Evolutionary conservation across 2,329 filamentous ascomycete genomes (phyloP), one percentile per base, ranked within the genome.

Genomic region (Clonostachys rhizophaga): DNA sequence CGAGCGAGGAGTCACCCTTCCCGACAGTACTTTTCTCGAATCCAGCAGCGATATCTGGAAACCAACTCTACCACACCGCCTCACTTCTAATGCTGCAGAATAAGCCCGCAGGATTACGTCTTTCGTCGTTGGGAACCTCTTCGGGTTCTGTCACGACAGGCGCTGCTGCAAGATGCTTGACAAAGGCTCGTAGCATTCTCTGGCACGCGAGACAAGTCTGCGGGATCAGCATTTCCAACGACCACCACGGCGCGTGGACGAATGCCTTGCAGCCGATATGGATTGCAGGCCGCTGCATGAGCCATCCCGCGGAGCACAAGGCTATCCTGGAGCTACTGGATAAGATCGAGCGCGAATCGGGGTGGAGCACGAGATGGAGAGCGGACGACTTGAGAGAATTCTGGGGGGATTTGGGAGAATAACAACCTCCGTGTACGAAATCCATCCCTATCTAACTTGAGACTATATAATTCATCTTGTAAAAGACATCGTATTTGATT

Each of bases 121-220:
- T 76, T 63, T 52, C 61, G 48, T 45, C 72, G 55, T 9, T 30
- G 4, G 24, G 24, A 30, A 30, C n/a, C n/a, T 17, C 36, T n/a
- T 39, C 36, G 17, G n/a, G 10, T 5, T 18, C 12, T n/a, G 9
- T 10, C 8, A 3, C 24, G 8, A 30, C 12, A 40, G 37, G 17
- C 3, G 37, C 12, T 40, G n/a, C 24, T 30, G 24, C 24, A 30
- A 30, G 24, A 30, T 30, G 24, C 9, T 30, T 3, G 24, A 30
- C 24, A 30, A 47, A 75, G 34, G 56, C 61, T 5, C 52, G 56
- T 24, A 57, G 11, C 20, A 66, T 69, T 1, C 57, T 79, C 4
- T 80, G 76, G 75, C 75, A 79, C 52, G 76, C 74, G 2, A 64
- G 74, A 13, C 68, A 71, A 13, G 71, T 80, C 9, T 76, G 73